Evolutionary conservation across 2,329 filamentous ascomycete genomes (phyloP).

Genomic region (Aspergillus clavatus): DNA sequence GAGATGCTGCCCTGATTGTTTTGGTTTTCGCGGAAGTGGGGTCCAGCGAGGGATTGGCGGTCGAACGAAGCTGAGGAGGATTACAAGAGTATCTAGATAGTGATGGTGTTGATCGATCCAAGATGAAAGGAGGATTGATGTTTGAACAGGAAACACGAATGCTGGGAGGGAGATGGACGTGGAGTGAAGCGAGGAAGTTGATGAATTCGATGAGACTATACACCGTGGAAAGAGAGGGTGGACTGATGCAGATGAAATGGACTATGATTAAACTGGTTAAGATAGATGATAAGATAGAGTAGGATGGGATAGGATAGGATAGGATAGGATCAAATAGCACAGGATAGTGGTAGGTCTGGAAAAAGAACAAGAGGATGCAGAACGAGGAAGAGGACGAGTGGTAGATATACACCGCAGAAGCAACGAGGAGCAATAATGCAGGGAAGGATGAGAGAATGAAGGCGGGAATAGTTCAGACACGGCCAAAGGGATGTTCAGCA

Average conservation of each 20-base stretch:
- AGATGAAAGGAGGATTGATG: not conserved
- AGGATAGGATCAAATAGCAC: too few species aligned
- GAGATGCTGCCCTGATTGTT: constrained; percentile 2
- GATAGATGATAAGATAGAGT: too few species aligned
- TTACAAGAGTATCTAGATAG: too few species aligned
- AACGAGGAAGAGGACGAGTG: constrained; percentile 6
- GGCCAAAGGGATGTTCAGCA: not conserved
- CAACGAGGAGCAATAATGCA: constrained; percentile 3
- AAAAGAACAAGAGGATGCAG: constrained; percentile 3
- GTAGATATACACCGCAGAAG: not conserved
- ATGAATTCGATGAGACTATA: not conserved
- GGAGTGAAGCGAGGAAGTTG: too few species aligned
- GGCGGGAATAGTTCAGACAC: constrained; percentile 2
- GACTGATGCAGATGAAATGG: too few species aligned
- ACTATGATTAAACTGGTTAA: too few species aligned
- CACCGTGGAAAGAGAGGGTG: too few species aligned
- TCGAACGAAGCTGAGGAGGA: constrained; percentile 10
- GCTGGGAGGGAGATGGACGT: not conserved
- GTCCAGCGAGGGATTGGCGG: constrained; percentile 17
- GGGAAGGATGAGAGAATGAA: not conserved
- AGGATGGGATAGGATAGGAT: too few species aligned
- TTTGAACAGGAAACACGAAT: too few species aligned
- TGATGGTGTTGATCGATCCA: not conserved
- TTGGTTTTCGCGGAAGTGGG: constrained; percentile 22
- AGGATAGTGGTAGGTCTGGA: constrained; percentile 4